Conservation (phyloP, 805 yeast species). For the Kodamaea lidongshanica region DNA sequence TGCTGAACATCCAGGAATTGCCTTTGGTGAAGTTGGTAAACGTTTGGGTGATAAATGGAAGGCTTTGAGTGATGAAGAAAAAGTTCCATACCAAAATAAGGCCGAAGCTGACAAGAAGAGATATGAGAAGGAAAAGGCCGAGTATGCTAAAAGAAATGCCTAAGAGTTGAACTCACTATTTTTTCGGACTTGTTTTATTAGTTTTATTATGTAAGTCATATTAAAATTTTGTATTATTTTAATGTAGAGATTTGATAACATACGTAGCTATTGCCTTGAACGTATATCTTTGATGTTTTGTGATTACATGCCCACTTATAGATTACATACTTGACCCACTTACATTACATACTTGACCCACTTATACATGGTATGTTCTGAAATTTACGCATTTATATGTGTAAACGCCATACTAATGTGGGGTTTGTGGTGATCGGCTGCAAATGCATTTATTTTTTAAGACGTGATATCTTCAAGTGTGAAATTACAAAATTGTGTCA, state of each 20-base stretch:
- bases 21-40: slow-evolving; percentile 94
- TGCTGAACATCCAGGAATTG: slow-evolving; percentile 92
- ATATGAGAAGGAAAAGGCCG: slow-evolving; percentile 93
- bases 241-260: slow-evolving; percentile 1
- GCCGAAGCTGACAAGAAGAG: slow-evolving; percentile 97
- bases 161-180: too few species aligned
- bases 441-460: too few species aligned
- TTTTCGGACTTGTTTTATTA: slow-evolving; percentile 10
- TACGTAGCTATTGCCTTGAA: background rate
- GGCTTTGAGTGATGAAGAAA: slow-evolving; percentile 75
- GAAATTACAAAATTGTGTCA: too few species aligned
- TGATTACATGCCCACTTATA: too few species aligned
- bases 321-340: too few species aligned
- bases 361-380: too few species aligned
- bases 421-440: too few species aligned
- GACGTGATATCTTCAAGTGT: too few species aligned
- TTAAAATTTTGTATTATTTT: slow-evolving; percentile 5
- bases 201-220: slow-evolving; percentile 9
- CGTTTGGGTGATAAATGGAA: slow-evolving; percentile 96
- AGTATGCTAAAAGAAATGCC: slow-evolving; percentile 47
- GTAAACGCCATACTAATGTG: too few species aligned
- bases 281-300: background rate
- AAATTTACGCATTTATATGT: too few species aligned
- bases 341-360: too few species aligned
- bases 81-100: slow-evolving; percentile 84